phyloP scores from a whole-genome alignment of 768 basidiomycete genomes.

The Amanita rubescens region DNA sequence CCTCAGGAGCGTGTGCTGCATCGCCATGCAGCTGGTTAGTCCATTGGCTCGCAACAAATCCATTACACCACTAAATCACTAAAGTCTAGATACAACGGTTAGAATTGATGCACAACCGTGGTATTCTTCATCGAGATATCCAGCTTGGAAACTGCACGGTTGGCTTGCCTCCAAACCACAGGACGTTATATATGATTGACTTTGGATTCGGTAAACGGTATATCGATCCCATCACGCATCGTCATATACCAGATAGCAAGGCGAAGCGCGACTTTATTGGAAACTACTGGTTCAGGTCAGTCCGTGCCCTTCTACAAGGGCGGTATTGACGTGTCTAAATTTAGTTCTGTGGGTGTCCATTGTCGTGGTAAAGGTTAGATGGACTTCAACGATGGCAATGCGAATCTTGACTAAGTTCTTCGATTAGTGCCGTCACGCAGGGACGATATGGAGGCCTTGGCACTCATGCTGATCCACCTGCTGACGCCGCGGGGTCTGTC shows the following conservation, averaged over 20 bases:
- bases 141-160: slow-evolving; percentile 73
- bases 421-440: slow-evolving; percentile 64
- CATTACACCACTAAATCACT: not conserved
- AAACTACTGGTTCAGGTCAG: slow-evolving; percentile 76
- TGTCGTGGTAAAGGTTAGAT: slow-evolving; percentile 63
- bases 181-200: slow-evolving; percentile 74
- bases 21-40: slow-evolving; percentile 72
- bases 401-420: slow-evolving; percentile 5
- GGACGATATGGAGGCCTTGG: slow-evolving; percentile 72
- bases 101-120: slow-evolving; percentile 69
- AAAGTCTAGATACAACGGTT: slow-evolving; percentile 53
- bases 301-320: not conserved
- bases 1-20: slow-evolving; percentile 62
- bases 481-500: slow-evolving; percentile 67
- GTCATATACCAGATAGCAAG: slow-evolving; percentile 68
- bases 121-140: slow-evolving; percentile 71
- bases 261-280: slow-evolving; percentile 69
- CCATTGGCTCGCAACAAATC: slow-evolving; percentile 1
- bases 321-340: slow-evolving; percentile 6
- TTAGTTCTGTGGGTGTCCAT: slow-evolving; percentile 64
- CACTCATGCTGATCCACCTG: slow-evolving; percentile 75
- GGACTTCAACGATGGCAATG: not conserved
- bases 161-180: slow-evolving; percentile 51
- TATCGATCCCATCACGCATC: slow-evolving; percentile 53
- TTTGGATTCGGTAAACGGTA: slow-evolving; percentile 80